Evolutionary conservation across 306 rosid species (phyloP).

Genomic region (Cucumis cinereus): DNA sequence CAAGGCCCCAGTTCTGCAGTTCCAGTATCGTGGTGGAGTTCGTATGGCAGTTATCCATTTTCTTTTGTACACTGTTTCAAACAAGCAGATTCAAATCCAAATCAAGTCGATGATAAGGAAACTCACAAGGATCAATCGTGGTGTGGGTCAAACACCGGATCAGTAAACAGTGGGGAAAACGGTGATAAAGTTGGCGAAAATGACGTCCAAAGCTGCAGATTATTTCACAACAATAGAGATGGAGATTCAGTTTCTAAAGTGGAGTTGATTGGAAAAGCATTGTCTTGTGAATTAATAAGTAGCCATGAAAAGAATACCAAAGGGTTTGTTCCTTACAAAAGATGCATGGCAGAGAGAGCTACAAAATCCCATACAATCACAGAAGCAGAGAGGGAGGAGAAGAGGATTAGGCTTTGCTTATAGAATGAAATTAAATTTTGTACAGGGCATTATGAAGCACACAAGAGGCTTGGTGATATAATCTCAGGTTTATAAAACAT

Average conservation of each 20-base stretch:
- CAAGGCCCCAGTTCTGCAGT: constrained; percentile 12
- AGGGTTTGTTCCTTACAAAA: constrained; percentile 75
- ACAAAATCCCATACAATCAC: constrained; percentile 7
- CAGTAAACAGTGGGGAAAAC: constrained; percentile 21
- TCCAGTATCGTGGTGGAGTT: constrained; percentile 3
- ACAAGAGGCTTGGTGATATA: background rate
- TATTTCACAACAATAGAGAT: background rate
- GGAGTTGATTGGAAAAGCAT: constrained; percentile 18
- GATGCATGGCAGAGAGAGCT: constrained; percentile 37
- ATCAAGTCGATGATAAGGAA: constrained; percentile 19
- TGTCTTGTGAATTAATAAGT: constrained; percentile 20
- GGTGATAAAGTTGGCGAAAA: constrained; percentile 13
- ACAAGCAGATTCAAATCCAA: constrained; percentile 14
- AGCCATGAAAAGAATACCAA: constrained; percentile 12
- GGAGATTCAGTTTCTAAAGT: background rate
- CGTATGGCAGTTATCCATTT: constrained; percentile 13
- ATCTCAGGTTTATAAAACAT: background rate
- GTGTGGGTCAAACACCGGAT: constrained; percentile 36
- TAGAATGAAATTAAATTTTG: constrained; percentile 15
- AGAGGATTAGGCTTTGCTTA: constrained; percentile 38
- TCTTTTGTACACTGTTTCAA: constrained; percentile 16
- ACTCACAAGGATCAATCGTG: constrained; percentile 34
- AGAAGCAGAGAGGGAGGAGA: constrained; percentile 29
- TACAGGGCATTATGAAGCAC: background rate
- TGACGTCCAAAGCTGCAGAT: constrained; percentile 13